A percentile compares a stretch with the other conserved stretches of the same genome.
phyloP scores from a whole-genome alignment of 371 early-diverging fungal genomes.

The Mortierella sp. region DNA sequence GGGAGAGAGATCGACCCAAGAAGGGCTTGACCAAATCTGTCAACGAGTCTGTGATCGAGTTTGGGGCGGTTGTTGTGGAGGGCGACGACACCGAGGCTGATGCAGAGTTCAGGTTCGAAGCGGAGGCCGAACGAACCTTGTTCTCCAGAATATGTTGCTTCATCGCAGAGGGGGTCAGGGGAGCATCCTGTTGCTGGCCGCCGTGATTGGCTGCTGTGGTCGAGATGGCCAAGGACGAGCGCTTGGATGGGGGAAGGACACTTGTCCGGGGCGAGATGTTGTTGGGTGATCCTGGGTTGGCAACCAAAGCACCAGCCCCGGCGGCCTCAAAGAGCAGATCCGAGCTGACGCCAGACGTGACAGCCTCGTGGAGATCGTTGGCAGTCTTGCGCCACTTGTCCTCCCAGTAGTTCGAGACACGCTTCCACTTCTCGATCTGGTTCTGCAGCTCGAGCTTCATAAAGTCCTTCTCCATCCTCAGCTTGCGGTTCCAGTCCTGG shows the following conservation, averaged over 20 bases:
- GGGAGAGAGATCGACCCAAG: conserved; percentile 35
- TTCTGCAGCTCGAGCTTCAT: conserved; percentile 57
- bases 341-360: conserved; percentile 30
- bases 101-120: background rate
- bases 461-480: conserved; percentile 57
- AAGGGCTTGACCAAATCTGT: conserved; percentile 54
- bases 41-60: conserved; percentile 37
- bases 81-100: conserved; percentile 10
- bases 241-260: conserved; percentile 16
- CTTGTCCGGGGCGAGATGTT: conserved; percentile 13
- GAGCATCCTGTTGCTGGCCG: conserved; percentile 11
- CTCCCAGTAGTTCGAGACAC: conserved; percentile 56
- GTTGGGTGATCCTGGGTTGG: background rate
- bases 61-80: conserved; percentile 5
- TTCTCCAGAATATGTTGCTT: conserved; percentile 44
- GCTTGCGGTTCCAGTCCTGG: conserved; percentile 57
- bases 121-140: conserved; percentile 20
- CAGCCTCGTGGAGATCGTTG: conserved; percentile 53
- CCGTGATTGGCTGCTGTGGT: background rate
- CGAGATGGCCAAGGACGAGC: conserved; percentile 33
- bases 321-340: conserved; percentile 45
- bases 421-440: conserved; percentile 53
- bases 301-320: background rate
- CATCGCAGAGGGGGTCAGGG: conserved; percentile 44
- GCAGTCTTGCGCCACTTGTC: conserved; percentile 56